Base-by-base conservation (phyloP, 257 asterid genomes). In the Primulina eburnea region DNA sequence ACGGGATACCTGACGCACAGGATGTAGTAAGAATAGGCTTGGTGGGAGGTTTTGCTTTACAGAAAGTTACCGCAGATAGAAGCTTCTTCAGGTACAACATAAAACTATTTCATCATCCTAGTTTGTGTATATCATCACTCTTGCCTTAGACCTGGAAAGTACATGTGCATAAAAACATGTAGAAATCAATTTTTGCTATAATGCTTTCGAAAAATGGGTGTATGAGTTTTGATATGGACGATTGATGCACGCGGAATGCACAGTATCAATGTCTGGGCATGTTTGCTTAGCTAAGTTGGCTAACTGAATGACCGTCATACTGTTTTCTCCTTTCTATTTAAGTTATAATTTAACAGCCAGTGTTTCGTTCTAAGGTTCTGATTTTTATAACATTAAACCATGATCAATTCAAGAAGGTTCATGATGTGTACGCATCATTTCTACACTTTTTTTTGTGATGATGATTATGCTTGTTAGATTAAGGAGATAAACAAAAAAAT, bases 21-120 rank as follows among this genome's bases (percentile, higher is more conserved):
- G 95, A 84, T 78, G 92, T 86, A 3, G 88, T 93, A 65, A 83
- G 97, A 78, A 86, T 93, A 61, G 97, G 85, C 71, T 78, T 89
- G 40, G 86, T 80, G 52, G 99, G 99, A 71, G 99, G 99, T 57
- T 86, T 85, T 79, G 96, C 95, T 70, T 0, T 86, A 66, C 96
- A 89, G 57, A 93, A 89, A 85, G 91, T 89, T 30, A 76, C 88
- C 60, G 34, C 69, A 52, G 77, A 80, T 37, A 77, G 97, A 72
- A 90, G 91, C 83, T 87, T 81, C 85, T 90, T 93, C 82, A 82
- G 99, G 99, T 86, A 53, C 80, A 68, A 52, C 20, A 5, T 47
- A 47, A 14, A 47, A 47, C 53, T 16, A 64, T 72, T 33, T 21
- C 2, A 60, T 64, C 11, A 4, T 64, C 68, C 14, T 64, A 16